A percentile compares a stretch with the other conserved stretches of the same genome.
Conservation (phyloP, 257 asterid genomes). For the Solanum piurae region DNA sequence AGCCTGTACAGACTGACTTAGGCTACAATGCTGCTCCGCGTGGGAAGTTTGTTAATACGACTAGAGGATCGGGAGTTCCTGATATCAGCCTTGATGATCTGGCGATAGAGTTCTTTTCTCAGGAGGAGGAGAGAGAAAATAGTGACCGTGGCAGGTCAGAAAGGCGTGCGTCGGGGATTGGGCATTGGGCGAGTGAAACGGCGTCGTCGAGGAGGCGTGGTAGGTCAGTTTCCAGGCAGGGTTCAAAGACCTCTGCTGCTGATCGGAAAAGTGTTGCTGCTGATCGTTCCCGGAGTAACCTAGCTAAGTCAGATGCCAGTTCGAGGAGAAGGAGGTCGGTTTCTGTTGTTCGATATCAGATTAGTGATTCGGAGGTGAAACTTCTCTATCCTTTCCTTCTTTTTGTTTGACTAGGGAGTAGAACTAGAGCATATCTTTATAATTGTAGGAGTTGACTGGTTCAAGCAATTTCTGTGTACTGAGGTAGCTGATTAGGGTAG, state of each 20-base stretch:
- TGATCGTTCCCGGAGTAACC: constrained; percentile 19
- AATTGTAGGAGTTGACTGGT: not conserved
- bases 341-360: constrained; percentile 51
- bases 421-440: not conserved
- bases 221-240: constrained; percentile 61
- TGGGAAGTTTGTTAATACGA: constrained; percentile 73
- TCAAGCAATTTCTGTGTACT: not conserved
- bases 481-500: not conserved
- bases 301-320: constrained; percentile 21
- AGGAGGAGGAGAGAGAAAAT: constrained; percentile 20
- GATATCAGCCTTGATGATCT: constrained; percentile 88
- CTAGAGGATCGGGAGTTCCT: constrained; percentile 58
- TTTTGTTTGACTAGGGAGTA: not conserved
- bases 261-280: constrained; percentile 9
- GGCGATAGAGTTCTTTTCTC: constrained; percentile 57
- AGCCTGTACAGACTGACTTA: constrained; percentile 11
- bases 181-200: constrained; percentile 78
- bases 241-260: constrained; percentile 10
- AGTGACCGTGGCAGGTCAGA: constrained; percentile 28
- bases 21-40: constrained; percentile 27
- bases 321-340: constrained; percentile 63
- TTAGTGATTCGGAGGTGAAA: constrained; percentile 62
- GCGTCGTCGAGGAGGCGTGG: constrained; percentile 71
- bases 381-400: not conserved
- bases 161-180: constrained; percentile 36